phyloP scores from a whole-genome alignment of 352 stramenopile species.

The Phytophthora sojae region DNA sequence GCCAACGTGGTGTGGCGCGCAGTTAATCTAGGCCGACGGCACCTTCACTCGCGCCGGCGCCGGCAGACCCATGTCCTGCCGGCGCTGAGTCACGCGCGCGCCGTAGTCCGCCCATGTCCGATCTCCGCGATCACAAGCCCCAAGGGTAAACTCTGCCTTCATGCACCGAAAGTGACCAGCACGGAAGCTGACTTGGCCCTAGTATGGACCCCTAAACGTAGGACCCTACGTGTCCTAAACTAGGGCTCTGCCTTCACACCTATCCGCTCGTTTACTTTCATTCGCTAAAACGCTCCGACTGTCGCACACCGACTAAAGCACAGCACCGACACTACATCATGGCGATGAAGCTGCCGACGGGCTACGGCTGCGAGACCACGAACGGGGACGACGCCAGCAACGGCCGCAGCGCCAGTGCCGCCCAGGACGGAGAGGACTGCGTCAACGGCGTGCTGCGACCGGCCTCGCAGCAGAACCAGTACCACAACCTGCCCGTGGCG shows the following conservation, averaged over 20 bases:
- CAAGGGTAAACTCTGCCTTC: no score
- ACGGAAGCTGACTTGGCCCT: neutral
- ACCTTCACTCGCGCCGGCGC: constrained; percentile 15
- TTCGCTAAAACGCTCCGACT: constrained; percentile 25
- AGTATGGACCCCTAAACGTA: neutral
- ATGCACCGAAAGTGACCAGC: neutral
- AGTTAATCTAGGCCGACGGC: constrained; percentile 9
- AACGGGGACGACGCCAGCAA: constrained; percentile 26
- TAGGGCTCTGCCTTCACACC: no score
- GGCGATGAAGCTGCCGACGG: constrained; percentile 47
- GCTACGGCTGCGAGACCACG: constrained; percentile 44
- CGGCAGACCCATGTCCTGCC: neutral
- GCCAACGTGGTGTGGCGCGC: neutral
- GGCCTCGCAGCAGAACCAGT: constrained; percentile 41
- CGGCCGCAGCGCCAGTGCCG: neutral
- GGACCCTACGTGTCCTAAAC: no score
- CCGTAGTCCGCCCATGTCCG: constrained; percentile 26
- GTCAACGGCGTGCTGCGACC: constrained; percentile 25
- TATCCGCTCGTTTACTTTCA: constrained; percentile 10
- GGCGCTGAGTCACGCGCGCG: neutral
- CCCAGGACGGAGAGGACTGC: constrained; percentile 28
- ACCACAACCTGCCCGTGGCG: constrained; percentile 65
- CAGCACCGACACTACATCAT: neutral
- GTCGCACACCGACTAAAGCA: neutral
- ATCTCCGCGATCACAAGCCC: neutral